phyloP scores from a whole-genome alignment of 2,329 filamentous ascomycete species.

The Colletotrichum chlorophyti region DNA sequence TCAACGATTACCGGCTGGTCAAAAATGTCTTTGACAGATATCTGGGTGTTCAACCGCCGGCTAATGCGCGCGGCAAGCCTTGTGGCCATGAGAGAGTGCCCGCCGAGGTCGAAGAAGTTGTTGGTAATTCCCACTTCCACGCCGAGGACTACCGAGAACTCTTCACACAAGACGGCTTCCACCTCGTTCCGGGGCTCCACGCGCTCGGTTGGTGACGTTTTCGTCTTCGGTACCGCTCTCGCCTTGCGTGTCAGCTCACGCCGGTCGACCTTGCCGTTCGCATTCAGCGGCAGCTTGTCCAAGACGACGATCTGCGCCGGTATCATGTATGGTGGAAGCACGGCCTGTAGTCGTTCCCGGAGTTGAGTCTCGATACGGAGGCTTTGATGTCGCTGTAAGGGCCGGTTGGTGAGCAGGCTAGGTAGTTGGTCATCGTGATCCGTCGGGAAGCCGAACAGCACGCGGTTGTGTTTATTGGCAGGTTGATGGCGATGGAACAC shows the following conservation, averaged over 20 bases:
- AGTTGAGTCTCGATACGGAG: not conserved
- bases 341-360: not conserved
- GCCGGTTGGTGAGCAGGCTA: not conserved
- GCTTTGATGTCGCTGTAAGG: not conserved
- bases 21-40: constrained; percentile 25
- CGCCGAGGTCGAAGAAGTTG: constrained; percentile 30
- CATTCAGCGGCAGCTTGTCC: constrained; percentile 33
- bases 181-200: constrained; percentile 9
- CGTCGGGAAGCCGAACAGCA: not conserved
- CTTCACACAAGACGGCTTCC: constrained; percentile 24
- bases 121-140: constrained; percentile 17
- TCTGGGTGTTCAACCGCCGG: not conserved
- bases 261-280: constrained; percentile 35
- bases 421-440: not conserved
- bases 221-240: not conserved
- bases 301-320: constrained; percentile 34
- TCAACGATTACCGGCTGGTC: constrained; percentile 6
- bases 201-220: not conserved
- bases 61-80: constrained; percentile 10
- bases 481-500: constrained; percentile 43
- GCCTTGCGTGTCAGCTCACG: constrained; percentile 24
- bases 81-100: constrained; percentile 26
- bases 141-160: constrained; percentile 11
- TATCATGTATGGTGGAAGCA: constrained; percentile 37
- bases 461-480: not conserved